These are phyloP conservation scores for Aureobasidium leucospermi DNA, from an alignment of 2,329 filamentous ascomycete species.

Conservation along the genomic window DNA sequence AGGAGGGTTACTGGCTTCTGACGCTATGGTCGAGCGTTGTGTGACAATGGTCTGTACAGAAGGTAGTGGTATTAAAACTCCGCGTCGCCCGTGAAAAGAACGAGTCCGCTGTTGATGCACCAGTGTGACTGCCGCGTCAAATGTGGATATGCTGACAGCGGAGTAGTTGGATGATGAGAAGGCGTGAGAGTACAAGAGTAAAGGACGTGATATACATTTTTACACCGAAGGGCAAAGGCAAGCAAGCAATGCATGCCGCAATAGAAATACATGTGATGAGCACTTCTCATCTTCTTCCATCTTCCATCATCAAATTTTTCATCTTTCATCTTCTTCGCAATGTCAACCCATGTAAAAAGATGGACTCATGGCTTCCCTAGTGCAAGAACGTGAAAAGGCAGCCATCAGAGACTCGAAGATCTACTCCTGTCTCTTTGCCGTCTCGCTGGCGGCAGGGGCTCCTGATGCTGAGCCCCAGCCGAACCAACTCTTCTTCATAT, in stretches of 20 bases:
- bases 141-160: too few relatives aligned
- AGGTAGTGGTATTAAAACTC: too few relatives aligned
- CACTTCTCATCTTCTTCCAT: too few relatives aligned
- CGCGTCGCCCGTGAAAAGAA: too few relatives aligned
- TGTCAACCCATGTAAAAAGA: background rate
- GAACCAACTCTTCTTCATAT: slow-evolving; percentile 74
- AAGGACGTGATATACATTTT: slow-evolving; percentile 3
- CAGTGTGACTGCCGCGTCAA: too few relatives aligned
- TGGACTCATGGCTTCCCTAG: background rate
- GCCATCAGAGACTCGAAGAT: background rate
- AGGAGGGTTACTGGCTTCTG: too few relatives aligned
- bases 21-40: too few relatives aligned
- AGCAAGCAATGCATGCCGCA: background rate
- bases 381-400: background rate
- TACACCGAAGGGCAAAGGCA: background rate
- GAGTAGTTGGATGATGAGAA: too few relatives aligned
- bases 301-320: too few relatives aligned
- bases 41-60: too few relatives aligned
- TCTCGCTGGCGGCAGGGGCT: slow-evolving; percentile 4
- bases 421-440: slow-evolving; percentile 9
- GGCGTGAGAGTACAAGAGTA: background rate
- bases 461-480: slow-evolving; percentile 31
- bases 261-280: background rate
- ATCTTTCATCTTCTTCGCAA: background rate
- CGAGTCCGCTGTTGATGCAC: too few relatives aligned